Percentiles rank a stretch among this genome's conserved stretches.
Conservation (phyloP, 2,329 filamentous ascomycete genomes). For the Periconia digitata region DNA sequence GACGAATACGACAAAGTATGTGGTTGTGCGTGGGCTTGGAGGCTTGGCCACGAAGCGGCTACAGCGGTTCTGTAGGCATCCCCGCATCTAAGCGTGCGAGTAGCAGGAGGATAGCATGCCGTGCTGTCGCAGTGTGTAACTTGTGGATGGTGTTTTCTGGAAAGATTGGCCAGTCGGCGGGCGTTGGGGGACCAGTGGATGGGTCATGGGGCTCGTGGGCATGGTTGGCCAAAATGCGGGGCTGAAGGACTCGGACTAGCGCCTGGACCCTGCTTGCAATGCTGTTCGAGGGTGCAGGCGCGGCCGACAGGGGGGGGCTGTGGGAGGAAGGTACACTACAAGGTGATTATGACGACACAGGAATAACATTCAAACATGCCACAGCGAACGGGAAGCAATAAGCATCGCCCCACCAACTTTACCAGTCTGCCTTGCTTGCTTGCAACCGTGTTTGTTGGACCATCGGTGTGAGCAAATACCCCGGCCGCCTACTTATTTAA, state of each 20-base stretch:
- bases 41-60: background rate
- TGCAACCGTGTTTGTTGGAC: background rate
- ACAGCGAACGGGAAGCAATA: background rate
- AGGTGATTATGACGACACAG: background rate
- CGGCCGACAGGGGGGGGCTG: too few species aligned
- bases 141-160: background rate
- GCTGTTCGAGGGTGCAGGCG: background rate
- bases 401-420: background rate
- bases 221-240: constrained; percentile 7
- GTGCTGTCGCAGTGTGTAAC: background rate
- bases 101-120: too few species aligned
- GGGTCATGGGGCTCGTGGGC: constrained; percentile 6
- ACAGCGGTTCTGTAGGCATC: too few species aligned
- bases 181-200: too few species aligned
- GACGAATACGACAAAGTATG: background rate
- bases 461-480: background rate
- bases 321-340: background rate
- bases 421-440: background rate
- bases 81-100: too few species aligned
- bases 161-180: background rate
- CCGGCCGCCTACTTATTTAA: background rate
- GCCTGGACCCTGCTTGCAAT: constrained; percentile 4
- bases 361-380: background rate
- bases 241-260: background rate
- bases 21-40: background rate